Base-by-base conservation (phyloP, 2,329 filamentous ascomycete genomes). In the Aspergillus clavatus region DNA sequence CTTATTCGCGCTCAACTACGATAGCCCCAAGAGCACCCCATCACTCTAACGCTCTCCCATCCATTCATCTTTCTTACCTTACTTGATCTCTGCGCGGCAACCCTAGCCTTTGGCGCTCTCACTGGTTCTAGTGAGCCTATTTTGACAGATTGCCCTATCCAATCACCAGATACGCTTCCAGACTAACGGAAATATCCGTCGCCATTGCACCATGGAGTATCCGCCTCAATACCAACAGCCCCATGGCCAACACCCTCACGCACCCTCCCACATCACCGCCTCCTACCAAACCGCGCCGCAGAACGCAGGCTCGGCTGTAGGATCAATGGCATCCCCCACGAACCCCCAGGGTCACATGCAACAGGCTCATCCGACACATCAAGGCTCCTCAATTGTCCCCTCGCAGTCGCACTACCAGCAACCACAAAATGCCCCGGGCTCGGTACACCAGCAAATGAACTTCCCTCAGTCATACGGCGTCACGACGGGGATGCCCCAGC, bases 391-490 rank as follows among this genome's bases (percentile, higher is more conserved):
- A 24, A 89, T 93, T 52, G 77, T 93, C 45, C 81, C 86, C 21
- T 84, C 86, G 42, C 87, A 93, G 69, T 77, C 75, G 46, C 80
- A 86, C 61, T 86, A 86, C 56, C 79, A 83, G 59, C 76, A 79
- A 51, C 73, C 78, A 29, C 80, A 81, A 51, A 80, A 79, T 61
- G 77, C 83, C 56, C 73, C 74, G 40, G 80, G 81, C 41, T 66
- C 71, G 29, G 75, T 80, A 51, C 79, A 81, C 61, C 79, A 79
- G 55, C 84, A 86, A 71, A 87, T 84, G 78, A 88, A 83, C 72
- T 96, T 95, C 69, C 81, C 87, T 60, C 80, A 86, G 65, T 77
- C 82, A 53, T 91, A 89, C 64, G 84, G 81, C 47, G 86, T 90
- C 46, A 76, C 85, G 50, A 77, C 82, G 58, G 78, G 78, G 60